Base-by-base conservation (phyloP, 2,329 filamentous ascomycete species). In the Aspergillus sp. region DNA sequence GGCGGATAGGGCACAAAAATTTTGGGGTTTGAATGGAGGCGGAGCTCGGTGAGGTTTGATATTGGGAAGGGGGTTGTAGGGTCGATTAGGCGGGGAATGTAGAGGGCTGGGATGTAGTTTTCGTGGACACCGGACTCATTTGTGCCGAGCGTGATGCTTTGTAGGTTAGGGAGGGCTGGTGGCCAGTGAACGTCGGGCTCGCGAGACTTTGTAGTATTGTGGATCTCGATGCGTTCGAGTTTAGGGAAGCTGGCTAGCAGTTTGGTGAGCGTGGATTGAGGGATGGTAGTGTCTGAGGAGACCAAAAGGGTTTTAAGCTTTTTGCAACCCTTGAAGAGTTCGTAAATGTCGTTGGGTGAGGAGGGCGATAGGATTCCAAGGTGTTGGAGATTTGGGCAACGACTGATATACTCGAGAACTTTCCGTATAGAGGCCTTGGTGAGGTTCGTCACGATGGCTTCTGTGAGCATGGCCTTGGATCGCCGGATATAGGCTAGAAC, bases 401-500 rank as follows among this genome's bases (percentile, higher is more conserved):
- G 63, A 57, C 71, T 71, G 5, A 75, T 39, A 32, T 69, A 67
- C 36, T 73, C 67, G 15, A 74, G 56, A 3, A 61, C 64, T 26
- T 62, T 72, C 0, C 66, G 57, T 0, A 63, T 63, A 15, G 69
- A 68, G 2, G 67, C 52, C 2, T 61, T 53, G 3, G 66, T 63
- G 6, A 74, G n/a, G 24, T 73, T 69, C 13, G 61, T 63, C n/a
- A 74, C 57, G 13, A 62, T 66, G 8, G 71, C 71, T 42, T 67
- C 63, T 20, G 68, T 71, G 26, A 77, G 62, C 59, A 67, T 65
- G 5, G 67, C 68, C 47, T 73, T 68, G 15, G 74, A 71, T 43
- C 66, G 68, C 39, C 69, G 62, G 56, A 76, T 68, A 59, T 72
- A 75, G 44, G 69, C 63, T 48, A 71, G 59, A 41, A 76, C 58